phyloP scores from a whole-genome alignment of 2,329 filamentous ascomycete species.

The Acrocalymma vagum region DNA sequence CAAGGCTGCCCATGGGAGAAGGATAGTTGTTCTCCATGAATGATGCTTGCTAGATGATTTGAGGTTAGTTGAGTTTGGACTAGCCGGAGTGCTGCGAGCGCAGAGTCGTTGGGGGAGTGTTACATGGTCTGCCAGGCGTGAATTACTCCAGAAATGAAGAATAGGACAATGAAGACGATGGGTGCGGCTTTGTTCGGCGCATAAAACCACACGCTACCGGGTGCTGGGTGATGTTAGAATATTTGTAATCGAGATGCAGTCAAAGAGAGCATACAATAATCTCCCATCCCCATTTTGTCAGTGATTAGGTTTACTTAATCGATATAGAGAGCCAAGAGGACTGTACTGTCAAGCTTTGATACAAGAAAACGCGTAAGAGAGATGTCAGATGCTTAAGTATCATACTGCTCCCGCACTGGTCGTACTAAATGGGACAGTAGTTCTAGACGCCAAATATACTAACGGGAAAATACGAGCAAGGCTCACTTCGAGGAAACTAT shows the following conservation, averaged over 20 bases:
- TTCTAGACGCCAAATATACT: too few species aligned
- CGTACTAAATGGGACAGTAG: too few species aligned
- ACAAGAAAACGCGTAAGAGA: too few species aligned
- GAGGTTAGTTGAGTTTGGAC: slow-evolving; percentile 2
- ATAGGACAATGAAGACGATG: slow-evolving; percentile 61
- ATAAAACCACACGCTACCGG: slow-evolving; percentile 53
- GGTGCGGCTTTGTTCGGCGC: slow-evolving; percentile 64
- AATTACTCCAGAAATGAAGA: slow-evolving; percentile 54
- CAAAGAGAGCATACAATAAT: slow-evolving; percentile 29
- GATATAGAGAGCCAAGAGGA: too few species aligned
- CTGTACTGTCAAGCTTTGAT: too few species aligned
- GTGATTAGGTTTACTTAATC: too few species aligned
- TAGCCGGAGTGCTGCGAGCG: neutral
- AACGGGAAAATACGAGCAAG: slow-evolving; percentile 1
- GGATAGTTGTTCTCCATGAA: slow-evolving; percentile 63
- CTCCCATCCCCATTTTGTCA: slow-evolving; percentile 39
- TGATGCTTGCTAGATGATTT: slow-evolving; percentile 63
- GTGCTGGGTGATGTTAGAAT: slow-evolving; percentile 19
- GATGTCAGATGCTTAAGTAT: slow-evolving; percentile 8
- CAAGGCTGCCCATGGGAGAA: slow-evolving; percentile 64
- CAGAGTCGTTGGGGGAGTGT: slow-evolving; percentile 29
- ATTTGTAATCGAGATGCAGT: too few species aligned
- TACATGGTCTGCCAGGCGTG: slow-evolving; percentile 67
- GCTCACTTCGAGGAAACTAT: too few species aligned
- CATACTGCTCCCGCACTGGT: too few species aligned